phyloP scores from a whole-genome alignment of 2,329 filamentous ascomycete species.

The Stachybotrys chartarum region DNA sequence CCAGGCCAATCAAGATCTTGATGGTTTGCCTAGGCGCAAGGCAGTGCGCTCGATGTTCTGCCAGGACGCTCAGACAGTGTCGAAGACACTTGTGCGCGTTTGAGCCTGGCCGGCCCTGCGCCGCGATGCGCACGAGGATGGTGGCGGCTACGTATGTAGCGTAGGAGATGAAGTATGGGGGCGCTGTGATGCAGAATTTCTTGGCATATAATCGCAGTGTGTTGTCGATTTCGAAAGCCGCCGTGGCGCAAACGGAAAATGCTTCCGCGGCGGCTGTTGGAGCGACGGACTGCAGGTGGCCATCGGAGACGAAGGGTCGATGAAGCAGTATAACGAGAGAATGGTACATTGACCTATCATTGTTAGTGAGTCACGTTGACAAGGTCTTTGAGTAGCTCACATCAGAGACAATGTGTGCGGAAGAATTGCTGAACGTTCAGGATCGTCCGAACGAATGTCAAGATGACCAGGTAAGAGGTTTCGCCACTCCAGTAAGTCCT shows the following conservation, averaged over 20 bases:
- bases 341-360: slow-evolving; percentile 31
- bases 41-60: slow-evolving; percentile 32
- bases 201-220: slow-evolving; percentile 33
- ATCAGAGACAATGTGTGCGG: slow-evolving; percentile 1
- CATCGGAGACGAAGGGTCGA: slow-evolving; percentile 42
- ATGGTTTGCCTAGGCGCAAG: slow-evolving; percentile 6
- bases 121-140: slow-evolving; percentile 41
- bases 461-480: slow-evolving; percentile 30
- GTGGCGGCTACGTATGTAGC: slow-evolving; percentile 45
- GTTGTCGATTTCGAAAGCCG: slow-evolving; percentile 33
- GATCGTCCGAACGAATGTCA: neutral
- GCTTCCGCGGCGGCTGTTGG: slow-evolving; percentile 29
- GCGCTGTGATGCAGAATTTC: slow-evolving; percentile 32
- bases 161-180: slow-evolving; percentile 45
- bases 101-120: slow-evolving; percentile 29
- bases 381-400: neutral
- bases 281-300: slow-evolving; percentile 33
- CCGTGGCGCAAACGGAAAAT: slow-evolving; percentile 32
- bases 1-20: slow-evolving; percentile 6
- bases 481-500: slow-evolving; percentile 32
- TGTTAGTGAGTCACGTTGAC: neutral
- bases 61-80: slow-evolving; percentile 34
- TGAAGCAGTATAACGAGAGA: slow-evolving; percentile 42
- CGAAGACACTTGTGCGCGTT: slow-evolving; percentile 29
- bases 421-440: slow-evolving; percentile 17